Evolutionary conservation across 2,329 filamentous ascomycete genomes (phyloP).

Genomic region (Fusarium longipes): DNA sequence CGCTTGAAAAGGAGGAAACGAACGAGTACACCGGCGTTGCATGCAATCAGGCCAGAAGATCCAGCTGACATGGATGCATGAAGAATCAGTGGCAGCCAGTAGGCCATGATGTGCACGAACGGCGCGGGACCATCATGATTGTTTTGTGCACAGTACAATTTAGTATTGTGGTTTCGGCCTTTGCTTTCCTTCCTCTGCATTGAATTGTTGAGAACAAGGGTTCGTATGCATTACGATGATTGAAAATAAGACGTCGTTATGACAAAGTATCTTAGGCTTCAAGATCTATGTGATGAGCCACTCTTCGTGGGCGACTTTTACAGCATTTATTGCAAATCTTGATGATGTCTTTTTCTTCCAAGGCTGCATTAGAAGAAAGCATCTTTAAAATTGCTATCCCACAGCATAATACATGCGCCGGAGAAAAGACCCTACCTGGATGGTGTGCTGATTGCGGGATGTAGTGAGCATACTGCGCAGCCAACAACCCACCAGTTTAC

Average conservation of each 20-base stretch:
- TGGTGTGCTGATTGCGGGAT: background rate
- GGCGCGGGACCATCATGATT: slow-evolving; percentile 40
- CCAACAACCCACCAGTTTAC: slow-evolving; percentile 44
- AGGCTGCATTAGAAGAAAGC: background rate
- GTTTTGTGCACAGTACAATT: slow-evolving; percentile 36
- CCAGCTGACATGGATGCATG: slow-evolving; percentile 40
- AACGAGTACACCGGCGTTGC: background rate
- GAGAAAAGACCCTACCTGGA: background rate
- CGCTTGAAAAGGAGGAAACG: slow-evolving; percentile 12
- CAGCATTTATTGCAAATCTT: background rate
- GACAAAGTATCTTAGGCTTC: slow-evolving; percentile 19
- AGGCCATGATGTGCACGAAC: slow-evolving; percentile 27
- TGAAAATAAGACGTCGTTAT: slow-evolving; percentile 10
- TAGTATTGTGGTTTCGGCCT: slow-evolving; percentile 7
- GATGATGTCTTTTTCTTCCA: background rate
- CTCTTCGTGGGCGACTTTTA: background rate
- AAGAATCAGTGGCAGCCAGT: slow-evolving; percentile 18
- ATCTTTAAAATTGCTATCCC: slow-evolving; percentile 1
- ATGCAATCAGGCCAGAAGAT: slow-evolving; percentile 15
- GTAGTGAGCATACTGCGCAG: slow-evolving; percentile 13
- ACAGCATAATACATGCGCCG: background rate
- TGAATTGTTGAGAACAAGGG: slow-evolving; percentile 10
- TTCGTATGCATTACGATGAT: slow-evolving; percentile 34
- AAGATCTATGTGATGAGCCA: slow-evolving; percentile 1
- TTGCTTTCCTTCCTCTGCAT: slow-evolving; percentile 8